Evolutionary conservation across 2,329 filamentous ascomycete species (phyloP).

Genomic region (Diaporthe longicolla): DNA sequence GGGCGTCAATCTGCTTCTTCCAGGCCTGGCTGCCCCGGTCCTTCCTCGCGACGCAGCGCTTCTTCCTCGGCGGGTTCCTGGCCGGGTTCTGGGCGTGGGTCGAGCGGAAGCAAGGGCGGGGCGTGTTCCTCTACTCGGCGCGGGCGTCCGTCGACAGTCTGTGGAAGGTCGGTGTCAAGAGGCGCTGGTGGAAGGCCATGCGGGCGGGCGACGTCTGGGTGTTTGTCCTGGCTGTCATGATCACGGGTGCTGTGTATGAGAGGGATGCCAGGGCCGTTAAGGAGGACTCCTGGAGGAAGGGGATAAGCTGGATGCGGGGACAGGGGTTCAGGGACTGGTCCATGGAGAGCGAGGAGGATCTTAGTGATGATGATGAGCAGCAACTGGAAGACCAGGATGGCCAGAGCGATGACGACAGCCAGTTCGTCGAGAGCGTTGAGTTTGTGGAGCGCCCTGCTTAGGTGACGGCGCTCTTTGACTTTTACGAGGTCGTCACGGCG

Average conservation of each 20-base stretch:
- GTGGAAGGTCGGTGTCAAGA: conserved; percentile 96
- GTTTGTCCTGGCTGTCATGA: conserved; percentile 83
- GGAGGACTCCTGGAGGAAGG: conserved; percentile 78
- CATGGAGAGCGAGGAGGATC: conserved; percentile 55
- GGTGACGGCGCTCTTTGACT: not conserved
- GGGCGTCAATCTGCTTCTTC: conserved; percentile 93
- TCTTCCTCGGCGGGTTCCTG: conserved; percentile 89
- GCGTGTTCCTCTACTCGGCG: conserved; percentile 83
- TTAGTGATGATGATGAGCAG: conserved; percentile 50
- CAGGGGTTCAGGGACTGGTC: conserved; percentile 82
- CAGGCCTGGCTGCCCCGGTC: conserved; percentile 81
- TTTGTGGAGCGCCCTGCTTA: conserved; percentile 16
- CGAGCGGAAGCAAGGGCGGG: conserved; percentile 74
- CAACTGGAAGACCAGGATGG: conserved; percentile 52
- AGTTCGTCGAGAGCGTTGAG: conserved; percentile 18
- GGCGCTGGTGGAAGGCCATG: conserved; percentile 87
- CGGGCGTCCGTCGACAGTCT: conserved; percentile 84
- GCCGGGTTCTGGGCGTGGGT: conserved; percentile 89
- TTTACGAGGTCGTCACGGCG: not conserved
- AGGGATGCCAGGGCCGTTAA: conserved; percentile 76
- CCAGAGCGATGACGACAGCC: conserved; percentile 48
- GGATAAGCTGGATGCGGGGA: conserved; percentile 79
- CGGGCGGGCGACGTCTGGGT: conserved; percentile 87
- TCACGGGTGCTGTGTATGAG: conserved; percentile 85
- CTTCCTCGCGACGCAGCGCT: conserved; percentile 84